phyloP scores from a whole-genome alignment of 208 protist genomes.

The Leishmania braziliensis region DNA sequence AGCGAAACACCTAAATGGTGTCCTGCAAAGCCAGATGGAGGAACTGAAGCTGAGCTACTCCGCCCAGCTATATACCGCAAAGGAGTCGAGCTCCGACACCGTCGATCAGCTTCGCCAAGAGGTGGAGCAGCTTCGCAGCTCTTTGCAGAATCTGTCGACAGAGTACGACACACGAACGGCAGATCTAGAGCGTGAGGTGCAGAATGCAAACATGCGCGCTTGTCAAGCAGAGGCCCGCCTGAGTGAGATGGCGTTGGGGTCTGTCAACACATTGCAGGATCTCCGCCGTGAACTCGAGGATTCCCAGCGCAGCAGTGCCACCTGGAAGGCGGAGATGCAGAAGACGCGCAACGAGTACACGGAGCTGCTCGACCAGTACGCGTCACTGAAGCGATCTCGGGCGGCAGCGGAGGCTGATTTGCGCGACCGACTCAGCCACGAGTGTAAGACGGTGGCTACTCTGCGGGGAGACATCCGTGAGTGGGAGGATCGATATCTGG shows the following conservation, averaged over 20 bases:
- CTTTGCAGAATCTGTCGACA: slow-evolving; percentile 39
- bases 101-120: slow-evolving; percentile 45
- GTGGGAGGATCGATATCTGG: slow-evolving; percentile 25
- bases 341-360: slow-evolving; percentile 34
- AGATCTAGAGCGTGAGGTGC: slow-evolving; percentile 58
- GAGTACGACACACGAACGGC: slow-evolving; percentile 58
- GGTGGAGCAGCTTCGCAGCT: slow-evolving; percentile 47
- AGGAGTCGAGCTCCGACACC: slow-evolving; percentile 33
- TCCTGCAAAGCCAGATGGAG: slow-evolving; percentile 36
- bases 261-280: slow-evolving; percentile 51
- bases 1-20: slow-evolving; percentile 23
- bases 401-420: slow-evolving; percentile 23
- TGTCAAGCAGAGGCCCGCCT: slow-evolving; percentile 62
- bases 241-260: slow-evolving; percentile 41
- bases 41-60: slow-evolving; percentile 33
- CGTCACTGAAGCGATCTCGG: slow-evolving; percentile 34
- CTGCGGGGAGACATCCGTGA: slow-evolving; percentile 15
- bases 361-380: slow-evolving; percentile 43
- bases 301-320: slow-evolving; percentile 38
- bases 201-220: slow-evolving; percentile 50
- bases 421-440: slow-evolving; percentile 21
- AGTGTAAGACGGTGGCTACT: slow-evolving; percentile 15
- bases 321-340: slow-evolving; percentile 38
- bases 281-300: slow-evolving; percentile 64
- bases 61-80: slow-evolving; percentile 30